A percentile compares a stretch with the other conserved stretches of the same genome.
These are phyloP conservation scores for Podospora anserina DNA, from an alignment of 495 filamentous ascomycete species.

Conservation along the genomic window DNA sequence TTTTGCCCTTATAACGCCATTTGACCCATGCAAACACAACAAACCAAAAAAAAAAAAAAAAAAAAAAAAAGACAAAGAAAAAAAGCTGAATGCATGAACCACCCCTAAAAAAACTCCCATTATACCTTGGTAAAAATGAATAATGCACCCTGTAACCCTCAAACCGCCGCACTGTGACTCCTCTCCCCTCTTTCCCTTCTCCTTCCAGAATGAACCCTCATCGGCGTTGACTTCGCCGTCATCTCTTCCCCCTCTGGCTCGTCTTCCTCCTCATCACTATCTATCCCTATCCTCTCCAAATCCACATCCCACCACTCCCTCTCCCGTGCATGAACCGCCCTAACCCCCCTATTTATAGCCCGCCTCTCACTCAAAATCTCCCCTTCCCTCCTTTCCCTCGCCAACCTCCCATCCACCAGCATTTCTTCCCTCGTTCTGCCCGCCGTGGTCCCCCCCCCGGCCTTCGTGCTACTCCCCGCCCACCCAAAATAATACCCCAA, in stretches of 20 bases:
- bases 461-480: constrained; percentile 20
- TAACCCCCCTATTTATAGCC: constrained; percentile 1
- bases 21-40: neutral
- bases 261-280: constrained; percentile 12
- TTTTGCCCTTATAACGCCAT: neutral
- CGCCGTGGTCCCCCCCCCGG: constrained; percentile 12
- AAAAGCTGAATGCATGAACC: neutral
- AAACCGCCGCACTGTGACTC: neutral
- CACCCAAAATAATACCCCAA: constrained; percentile 40
- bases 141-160: too few species aligned
- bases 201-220: neutral
- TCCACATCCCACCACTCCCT: constrained; percentile 29
- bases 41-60: neutral
- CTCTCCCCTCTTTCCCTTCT: neutral
- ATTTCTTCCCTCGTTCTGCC: constrained; percentile 47
- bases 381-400: constrained; percentile 40
- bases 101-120: too few species aligned
- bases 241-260: neutral
- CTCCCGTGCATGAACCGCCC: neutral
- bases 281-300: constrained; percentile 8
- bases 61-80: constrained; percentile 2
- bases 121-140: too few species aligned
- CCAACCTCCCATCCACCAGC: constrained; percentile 42
- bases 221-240: neutral
- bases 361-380: constrained; percentile 32